Evolutionary conservation across 2,329 filamentous ascomycete genomes (phyloP).

Genomic region (Diplocarpon rosae): DNA sequence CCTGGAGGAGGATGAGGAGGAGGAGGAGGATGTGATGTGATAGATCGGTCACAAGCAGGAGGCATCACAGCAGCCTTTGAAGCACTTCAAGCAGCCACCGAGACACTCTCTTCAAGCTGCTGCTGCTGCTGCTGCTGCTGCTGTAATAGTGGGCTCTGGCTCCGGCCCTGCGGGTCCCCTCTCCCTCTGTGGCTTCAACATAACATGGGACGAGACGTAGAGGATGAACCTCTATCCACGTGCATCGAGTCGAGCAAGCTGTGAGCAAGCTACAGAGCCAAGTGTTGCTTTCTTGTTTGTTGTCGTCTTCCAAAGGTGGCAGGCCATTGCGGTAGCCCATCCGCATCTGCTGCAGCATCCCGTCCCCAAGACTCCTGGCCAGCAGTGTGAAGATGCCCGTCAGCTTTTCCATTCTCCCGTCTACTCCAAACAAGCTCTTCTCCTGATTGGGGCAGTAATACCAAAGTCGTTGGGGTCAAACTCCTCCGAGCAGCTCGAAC

Average conservation of each 20-base stretch:
- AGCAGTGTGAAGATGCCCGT: slow-evolving; percentile 17
- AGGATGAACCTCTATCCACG: slow-evolving; percentile 31
- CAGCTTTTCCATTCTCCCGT: slow-evolving; percentile 9
- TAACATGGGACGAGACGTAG: slow-evolving; percentile 10
- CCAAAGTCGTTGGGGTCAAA: slow-evolving; percentile 26
- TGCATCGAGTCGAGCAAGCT: slow-evolving; percentile 43
- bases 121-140: too few species aligned
- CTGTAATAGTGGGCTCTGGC: too few species aligned
- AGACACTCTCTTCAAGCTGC: slow-evolving; percentile 3
- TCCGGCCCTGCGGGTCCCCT: too few species aligned
- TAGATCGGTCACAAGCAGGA: slow-evolving; percentile 22
- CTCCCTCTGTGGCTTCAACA: too few species aligned
- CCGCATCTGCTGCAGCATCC: slow-evolving; percentile 39
- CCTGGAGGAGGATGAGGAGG: neutral
- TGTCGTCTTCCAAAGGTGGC: slow-evolving; percentile 29
- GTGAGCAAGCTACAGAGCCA: slow-evolving; percentile 12
- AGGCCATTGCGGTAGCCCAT: slow-evolving; percentile 21
- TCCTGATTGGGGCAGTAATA: slow-evolving; percentile 24
- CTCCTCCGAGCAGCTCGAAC: slow-evolving; percentile 13
- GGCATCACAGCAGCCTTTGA: slow-evolving; percentile 12
- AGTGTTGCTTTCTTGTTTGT: slow-evolving; percentile 34
- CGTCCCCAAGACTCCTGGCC: slow-evolving; percentile 26
- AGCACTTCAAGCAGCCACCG: neutral
- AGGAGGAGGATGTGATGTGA: slow-evolving; percentile 16
- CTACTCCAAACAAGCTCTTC: slow-evolving; percentile 24